Base-by-base conservation (phyloP, 176 grass and related monocot species). In the Zizania latifolia region DNA sequence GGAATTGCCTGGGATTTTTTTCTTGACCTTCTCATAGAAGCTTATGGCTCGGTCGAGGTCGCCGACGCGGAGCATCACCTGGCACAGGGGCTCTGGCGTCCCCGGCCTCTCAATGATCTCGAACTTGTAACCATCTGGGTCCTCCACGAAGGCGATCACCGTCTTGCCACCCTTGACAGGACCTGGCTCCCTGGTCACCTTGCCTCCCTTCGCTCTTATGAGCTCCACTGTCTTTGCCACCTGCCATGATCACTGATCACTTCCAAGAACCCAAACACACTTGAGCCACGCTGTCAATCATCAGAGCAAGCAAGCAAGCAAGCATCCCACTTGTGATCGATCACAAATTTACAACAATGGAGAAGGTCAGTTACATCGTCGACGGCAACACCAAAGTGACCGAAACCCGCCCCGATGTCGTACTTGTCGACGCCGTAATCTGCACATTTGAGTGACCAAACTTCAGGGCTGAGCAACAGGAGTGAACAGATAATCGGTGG, bases 401-500 rank as follows among this genome's bases (percentile, higher is more conserved):
- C 90, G 19, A 97, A 97, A 19, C 79, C 90, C 3, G 73, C 29
- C 0, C 93, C 93, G 11, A 93, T 62, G 6, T 97, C 93, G 12
- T 97, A 97, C 51, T 90, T 88, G 53, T 93, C 83, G 14, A 93
- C 76, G 9, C 90, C 93, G 65, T 97, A 97, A 40, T 97, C 93
- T 97, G 85, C n/a, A n/a, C 46, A 9, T 21, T 21, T 51, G 40
- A 0, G 40, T 14, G 40, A 15, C 40, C 40, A 43, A 43, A 15
- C 40, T 14, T 43, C 13, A 15, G 13, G 11, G 40, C 2, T 15
- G 50, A 43, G 31, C 17, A 54, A 33, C 44, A 28, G 9, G 16
- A 6, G 45, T n/a, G 45, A 50, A 44, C 3, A n/a, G n/a, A n/a
- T n/a, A n/a, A n/a, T n/a, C n/a, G n/a, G n/a, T n/a, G n/a, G n/a